phyloP scores from a whole-genome alignment of 192 early-diverging fungal genomes.

The Ambispora gerdemannii region DNA sequence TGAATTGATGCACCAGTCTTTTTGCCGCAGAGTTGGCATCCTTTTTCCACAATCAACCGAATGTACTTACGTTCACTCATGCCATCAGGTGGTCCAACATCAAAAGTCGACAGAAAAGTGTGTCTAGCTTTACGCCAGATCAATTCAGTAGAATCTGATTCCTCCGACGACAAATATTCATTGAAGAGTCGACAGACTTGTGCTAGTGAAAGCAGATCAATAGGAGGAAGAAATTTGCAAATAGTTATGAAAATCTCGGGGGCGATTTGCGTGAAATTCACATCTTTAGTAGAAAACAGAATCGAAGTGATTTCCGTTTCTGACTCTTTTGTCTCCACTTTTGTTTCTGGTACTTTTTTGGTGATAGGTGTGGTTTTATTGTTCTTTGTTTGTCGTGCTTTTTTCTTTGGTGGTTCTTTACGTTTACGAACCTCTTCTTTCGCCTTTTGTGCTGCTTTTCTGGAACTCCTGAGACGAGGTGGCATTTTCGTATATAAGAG shows the following conservation, averaged over 20 bases:
- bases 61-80: not conserved
- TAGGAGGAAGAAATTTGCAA: not conserved
- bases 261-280: too few relatives aligned
- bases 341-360: too few relatives aligned
- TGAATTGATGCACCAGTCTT: not conserved
- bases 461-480: too few relatives aligned
- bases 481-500: too few relatives aligned
- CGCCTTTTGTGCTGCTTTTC: too few relatives aligned
- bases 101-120: not conserved
- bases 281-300: too few relatives aligned
- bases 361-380: too few relatives aligned
- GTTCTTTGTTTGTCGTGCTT: too few relatives aligned
- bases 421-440: too few relatives aligned
- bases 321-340: too few relatives aligned
- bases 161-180: not conserved
- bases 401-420: too few relatives aligned
- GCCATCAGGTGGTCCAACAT: not conserved
- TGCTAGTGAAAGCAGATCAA: not conserved
- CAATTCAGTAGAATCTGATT: not conserved
- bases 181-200: not conserved
- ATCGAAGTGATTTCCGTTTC: too few relatives aligned
- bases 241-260: not conserved
- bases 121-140: not conserved
- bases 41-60: not conserved
- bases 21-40: not conserved